Conservation (phyloP, 768 basidiomycete genomes). For the Postia placenta region DNA sequence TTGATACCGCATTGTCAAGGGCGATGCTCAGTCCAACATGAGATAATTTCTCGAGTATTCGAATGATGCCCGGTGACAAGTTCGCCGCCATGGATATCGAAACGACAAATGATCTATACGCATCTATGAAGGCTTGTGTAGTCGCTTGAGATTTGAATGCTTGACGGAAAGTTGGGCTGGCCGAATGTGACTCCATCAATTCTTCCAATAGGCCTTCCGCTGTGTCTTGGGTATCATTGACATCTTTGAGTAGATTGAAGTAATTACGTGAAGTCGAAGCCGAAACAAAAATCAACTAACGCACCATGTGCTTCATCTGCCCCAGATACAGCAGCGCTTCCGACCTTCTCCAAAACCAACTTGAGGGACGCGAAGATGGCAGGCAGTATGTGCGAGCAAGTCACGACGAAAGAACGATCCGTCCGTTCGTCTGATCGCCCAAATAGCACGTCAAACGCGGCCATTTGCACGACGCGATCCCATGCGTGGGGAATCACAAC, state of each 20-base stretch:
- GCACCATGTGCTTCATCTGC: slow-evolving; percentile 9
- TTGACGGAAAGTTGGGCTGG: slow-evolving; percentile 60
- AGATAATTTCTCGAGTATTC: slow-evolving; percentile 63
- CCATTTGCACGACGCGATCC: slow-evolving; percentile 60
- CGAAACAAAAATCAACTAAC: neutral
- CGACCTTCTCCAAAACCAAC: slow-evolving; percentile 34
- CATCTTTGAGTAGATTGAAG: slow-evolving; percentile 3
- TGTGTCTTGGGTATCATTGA: slow-evolving; percentile 24
- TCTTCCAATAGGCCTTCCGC: slow-evolving; percentile 65
- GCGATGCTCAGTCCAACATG: slow-evolving; percentile 67
- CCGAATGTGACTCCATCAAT: slow-evolving; percentile 61
- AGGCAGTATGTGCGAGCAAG: slow-evolving; percentile 66
- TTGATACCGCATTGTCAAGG: slow-evolving; percentile 53
- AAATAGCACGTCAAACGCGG: slow-evolving; percentile 64
- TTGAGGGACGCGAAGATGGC: slow-evolving; percentile 67
- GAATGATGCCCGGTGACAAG: slow-evolving; percentile 38
- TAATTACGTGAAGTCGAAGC: slow-evolving; percentile 1
- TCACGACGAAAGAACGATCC: slow-evolving; percentile 28
- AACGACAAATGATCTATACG: slow-evolving; percentile 50
- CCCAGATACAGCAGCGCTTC: slow-evolving; percentile 15
- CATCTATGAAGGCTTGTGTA: slow-evolving; percentile 61
- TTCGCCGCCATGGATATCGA: slow-evolving; percentile 31
- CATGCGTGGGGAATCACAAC: slow-evolving; percentile 61
- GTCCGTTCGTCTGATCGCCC: slow-evolving; percentile 32
- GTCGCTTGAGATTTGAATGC: slow-evolving; percentile 68